A percentile compares a stretch with the other conserved stretches of the same genome.
Evolutionary conservation across 2,329 filamentous ascomycete species (phyloP).

Genomic region (Grosmannia clavigera): DNA sequence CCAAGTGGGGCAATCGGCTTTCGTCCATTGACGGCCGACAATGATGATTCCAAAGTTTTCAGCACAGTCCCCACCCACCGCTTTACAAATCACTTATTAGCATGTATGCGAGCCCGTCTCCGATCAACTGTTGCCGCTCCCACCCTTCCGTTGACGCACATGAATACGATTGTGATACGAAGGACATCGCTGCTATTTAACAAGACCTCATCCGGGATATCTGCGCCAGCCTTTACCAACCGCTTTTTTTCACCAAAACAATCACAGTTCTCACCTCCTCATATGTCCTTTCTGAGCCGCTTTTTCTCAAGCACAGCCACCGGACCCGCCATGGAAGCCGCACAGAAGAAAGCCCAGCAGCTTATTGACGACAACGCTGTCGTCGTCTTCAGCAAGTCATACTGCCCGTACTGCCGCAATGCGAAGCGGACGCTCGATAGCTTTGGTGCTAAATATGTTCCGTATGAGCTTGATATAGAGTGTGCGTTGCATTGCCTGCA

Average conservation of each 20-base stretch:
- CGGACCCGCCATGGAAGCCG: slow-evolving; percentile 60
- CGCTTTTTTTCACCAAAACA: slow-evolving; percentile 10
- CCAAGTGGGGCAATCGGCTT: neutral
- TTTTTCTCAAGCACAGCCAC: slow-evolving; percentile 53
- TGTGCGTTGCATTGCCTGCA: slow-evolving; percentile 39
- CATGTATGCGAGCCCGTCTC: neutral
- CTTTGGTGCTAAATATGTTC: slow-evolving; percentile 57
- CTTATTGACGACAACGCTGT: slow-evolving; percentile 86
- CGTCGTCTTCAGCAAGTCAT: slow-evolving; percentile 93
- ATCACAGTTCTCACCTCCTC: slow-evolving; percentile 10
- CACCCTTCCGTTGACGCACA: neutral
- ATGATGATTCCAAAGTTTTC: neutral
- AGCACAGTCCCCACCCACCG: neutral
- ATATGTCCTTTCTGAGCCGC: slow-evolving; percentile 56
- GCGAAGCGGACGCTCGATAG: slow-evolving; percentile 65
- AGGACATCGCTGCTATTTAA: neutral
- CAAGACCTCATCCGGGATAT: neutral
- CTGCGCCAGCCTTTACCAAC: neutral
- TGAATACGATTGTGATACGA: neutral
- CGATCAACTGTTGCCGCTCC: neutral
- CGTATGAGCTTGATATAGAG: slow-evolving; percentile 75
- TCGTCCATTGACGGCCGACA: neutral
- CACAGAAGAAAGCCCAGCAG: slow-evolving; percentile 68
- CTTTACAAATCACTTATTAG: neutral
- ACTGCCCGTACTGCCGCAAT: slow-evolving; percentile 82